These are phyloP conservation scores for Tephrocybe sp. DNA, from an alignment of 768 basidiomycete genomes.

Conservation along the genomic window DNA sequence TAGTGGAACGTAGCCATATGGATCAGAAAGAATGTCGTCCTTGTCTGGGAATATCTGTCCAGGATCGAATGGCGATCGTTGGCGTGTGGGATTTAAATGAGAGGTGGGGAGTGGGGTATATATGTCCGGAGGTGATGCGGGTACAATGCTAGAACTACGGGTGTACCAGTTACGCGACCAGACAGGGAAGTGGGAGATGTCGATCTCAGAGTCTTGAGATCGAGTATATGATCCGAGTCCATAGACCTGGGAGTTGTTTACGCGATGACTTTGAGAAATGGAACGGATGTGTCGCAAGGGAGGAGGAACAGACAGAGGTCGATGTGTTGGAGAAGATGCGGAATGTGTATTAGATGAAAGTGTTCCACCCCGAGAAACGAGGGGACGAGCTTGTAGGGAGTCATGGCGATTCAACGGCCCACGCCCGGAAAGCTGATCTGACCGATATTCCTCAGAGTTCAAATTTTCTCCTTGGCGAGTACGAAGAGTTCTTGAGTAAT, in stretches of 20 bases:
- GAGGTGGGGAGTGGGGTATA: slow-evolving; percentile 27
- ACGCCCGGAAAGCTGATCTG: slow-evolving; percentile 27
- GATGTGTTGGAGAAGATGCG: slow-evolving; percentile 22
- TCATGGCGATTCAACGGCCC: slow-evolving; percentile 23
- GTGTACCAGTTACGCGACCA: slow-evolving; percentile 67
- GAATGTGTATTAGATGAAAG: slow-evolving; percentile 37
- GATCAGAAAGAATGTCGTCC: slow-evolving; percentile 26
- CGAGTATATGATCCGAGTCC: slow-evolving; percentile 21
- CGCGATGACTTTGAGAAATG: slow-evolving; percentile 18
- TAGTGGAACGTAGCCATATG: slow-evolving; percentile 30
- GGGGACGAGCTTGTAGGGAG: slow-evolving; percentile 36
- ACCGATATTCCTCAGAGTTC: slow-evolving; percentile 30
- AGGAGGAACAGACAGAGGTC: slow-evolving; percentile 52
- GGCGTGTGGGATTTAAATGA: slow-evolving; percentile 19
- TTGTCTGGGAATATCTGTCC: slow-evolving; percentile 27
- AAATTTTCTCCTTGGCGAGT: slow-evolving; percentile 34
- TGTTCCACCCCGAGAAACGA: slow-evolving; percentile 44
- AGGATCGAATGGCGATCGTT: slow-evolving; percentile 35
- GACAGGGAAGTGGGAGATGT: slow-evolving; percentile 61
- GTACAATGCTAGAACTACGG: slow-evolving; percentile 18
- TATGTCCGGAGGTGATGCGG: slow-evolving; percentile 27
- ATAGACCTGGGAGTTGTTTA: slow-evolving; percentile 20
- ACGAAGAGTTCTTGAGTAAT: slow-evolving; percentile 58
- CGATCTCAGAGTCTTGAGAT: slow-evolving; percentile 44
- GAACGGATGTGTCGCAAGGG: slow-evolving; percentile 29